A percentile compares a stretch with the other conserved stretches of the same genome.
Evolutionary conservation across 345 rosid species (phyloP).

Genomic region (Citrus trifoliata): DNA sequence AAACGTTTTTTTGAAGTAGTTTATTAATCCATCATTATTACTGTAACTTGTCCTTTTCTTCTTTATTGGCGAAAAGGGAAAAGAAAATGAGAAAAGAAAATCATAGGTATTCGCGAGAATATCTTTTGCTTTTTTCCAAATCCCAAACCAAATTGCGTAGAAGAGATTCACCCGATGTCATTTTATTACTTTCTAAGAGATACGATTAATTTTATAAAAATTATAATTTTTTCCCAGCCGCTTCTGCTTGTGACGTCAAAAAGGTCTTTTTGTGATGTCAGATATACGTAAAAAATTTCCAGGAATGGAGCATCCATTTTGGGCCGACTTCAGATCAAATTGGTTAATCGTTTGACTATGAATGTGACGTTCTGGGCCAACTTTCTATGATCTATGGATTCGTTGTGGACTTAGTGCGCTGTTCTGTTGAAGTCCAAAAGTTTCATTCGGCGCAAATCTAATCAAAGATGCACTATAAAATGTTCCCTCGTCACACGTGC

Average conservation of each 20-base stretch:
- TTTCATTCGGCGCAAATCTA: too few relatives aligned
- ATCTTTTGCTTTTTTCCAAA: slow-evolving; percentile 28
- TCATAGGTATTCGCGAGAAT: slow-evolving; percentile 32
- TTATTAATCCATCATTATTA: not conserved
- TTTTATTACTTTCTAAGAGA: not conserved
- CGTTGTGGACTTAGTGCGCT: too few relatives aligned
- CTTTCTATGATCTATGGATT: too few relatives aligned
- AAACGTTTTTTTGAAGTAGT: not conserved
- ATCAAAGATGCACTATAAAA: too few relatives aligned
- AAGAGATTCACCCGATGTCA: not conserved
- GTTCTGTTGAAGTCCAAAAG: too few relatives aligned
- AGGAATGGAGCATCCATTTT: too few relatives aligned
- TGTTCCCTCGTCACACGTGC: too few relatives aligned
- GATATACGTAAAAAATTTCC: not conserved
- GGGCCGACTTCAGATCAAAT: too few relatives aligned
- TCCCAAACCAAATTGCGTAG: slow-evolving; percentile 30
- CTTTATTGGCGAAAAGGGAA: not conserved
- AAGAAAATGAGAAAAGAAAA: slow-evolving; percentile 5
- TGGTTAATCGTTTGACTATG: too few relatives aligned
- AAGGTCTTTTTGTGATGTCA: not conserved
- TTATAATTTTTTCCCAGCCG: not conserved
- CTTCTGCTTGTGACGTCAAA: not conserved
- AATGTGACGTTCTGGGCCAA: too few relatives aligned
- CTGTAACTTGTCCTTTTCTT: not conserved
- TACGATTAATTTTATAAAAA: not conserved